Conservation (phyloP, 257 asterid genomes). For the Solanum pimpinellifolium region DNA sequence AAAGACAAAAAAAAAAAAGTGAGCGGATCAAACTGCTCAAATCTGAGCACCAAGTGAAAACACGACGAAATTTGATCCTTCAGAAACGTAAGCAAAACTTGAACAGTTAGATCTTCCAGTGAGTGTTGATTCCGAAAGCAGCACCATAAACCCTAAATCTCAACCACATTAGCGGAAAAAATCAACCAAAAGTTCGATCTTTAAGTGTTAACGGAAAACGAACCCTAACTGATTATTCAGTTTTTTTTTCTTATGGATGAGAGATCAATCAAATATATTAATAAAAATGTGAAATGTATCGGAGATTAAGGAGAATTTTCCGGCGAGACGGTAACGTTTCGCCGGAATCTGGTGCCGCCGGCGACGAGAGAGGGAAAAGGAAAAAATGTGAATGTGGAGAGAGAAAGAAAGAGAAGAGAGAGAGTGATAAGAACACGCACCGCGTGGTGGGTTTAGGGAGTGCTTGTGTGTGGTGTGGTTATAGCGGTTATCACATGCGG, state of each 20-base stretch:
- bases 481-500: background rate
- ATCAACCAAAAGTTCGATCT: slow-evolving; percentile 1
- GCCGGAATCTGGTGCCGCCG: slow-evolving; percentile 23
- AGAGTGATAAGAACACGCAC: background rate
- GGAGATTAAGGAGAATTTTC: slow-evolving; percentile 1
- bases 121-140: background rate
- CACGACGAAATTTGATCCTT: background rate
- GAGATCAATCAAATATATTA: background rate
- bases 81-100: background rate
- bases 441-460: slow-evolving; percentile 1
- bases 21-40: background rate
- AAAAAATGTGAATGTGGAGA: slow-evolving; percentile 7
- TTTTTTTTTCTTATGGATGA: background rate
- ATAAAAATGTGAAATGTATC: background rate
- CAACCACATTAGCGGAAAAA: background rate
- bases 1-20: background rate
- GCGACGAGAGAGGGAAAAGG: slow-evolving; percentile 1
- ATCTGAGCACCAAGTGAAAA: background rate
- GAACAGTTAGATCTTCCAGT: background rate
- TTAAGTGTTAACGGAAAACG: background rate
- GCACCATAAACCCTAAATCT: background rate
- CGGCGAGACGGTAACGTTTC: background rate
- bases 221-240: background rate
- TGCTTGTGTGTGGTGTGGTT: background rate
- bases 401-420: background rate